Conservation (phyloP, 73 alveolate species). For the Diophrys sp. region DNA sequence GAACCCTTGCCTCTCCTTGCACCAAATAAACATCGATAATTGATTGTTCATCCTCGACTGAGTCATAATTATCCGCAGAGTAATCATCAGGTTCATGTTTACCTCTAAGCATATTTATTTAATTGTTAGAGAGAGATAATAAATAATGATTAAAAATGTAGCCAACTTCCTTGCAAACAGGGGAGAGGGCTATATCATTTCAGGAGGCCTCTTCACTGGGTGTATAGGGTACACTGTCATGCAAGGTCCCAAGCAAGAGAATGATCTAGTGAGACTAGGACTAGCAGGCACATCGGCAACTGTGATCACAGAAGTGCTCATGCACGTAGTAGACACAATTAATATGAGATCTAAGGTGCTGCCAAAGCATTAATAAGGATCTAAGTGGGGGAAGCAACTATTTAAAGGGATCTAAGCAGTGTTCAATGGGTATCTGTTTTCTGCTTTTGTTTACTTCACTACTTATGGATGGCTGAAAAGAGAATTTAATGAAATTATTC, state of each 20-base stretch:
- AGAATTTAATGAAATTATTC: neutral
- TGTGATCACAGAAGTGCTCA: slow-evolving; percentile 1
- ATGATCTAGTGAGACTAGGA: neutral
- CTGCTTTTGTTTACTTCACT: neutral
- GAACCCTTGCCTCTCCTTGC: too few species aligned
- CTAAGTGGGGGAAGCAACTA: neutral
- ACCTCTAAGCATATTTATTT: too few species aligned
- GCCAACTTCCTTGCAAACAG: neutral
- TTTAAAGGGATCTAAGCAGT: slow-evolving; percentile 3
- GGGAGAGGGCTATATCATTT: slow-evolving; percentile 4
- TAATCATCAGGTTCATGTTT: too few species aligned
- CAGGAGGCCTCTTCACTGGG: slow-evolving; percentile 1
- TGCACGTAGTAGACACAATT: slow-evolving; percentile 12
- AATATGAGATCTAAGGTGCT: slow-evolving; percentile 16
- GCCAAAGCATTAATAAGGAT: neutral
- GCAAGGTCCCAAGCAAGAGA: slow-evolving; percentile 19
- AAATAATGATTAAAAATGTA: neutral
- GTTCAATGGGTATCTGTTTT: neutral
- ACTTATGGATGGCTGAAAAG: neutral
- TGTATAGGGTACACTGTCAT: neutral
- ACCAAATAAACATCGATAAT: too few species aligned
- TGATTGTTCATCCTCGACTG: too few species aligned
- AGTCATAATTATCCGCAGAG: too few species aligned
- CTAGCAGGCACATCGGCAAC: slow-evolving; percentile 27
- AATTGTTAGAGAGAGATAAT: too few species aligned